Evolutionary conservation across 352 stramenopile genomes (phyloP).

Genomic region (Peronospora belbahrii): DNA sequence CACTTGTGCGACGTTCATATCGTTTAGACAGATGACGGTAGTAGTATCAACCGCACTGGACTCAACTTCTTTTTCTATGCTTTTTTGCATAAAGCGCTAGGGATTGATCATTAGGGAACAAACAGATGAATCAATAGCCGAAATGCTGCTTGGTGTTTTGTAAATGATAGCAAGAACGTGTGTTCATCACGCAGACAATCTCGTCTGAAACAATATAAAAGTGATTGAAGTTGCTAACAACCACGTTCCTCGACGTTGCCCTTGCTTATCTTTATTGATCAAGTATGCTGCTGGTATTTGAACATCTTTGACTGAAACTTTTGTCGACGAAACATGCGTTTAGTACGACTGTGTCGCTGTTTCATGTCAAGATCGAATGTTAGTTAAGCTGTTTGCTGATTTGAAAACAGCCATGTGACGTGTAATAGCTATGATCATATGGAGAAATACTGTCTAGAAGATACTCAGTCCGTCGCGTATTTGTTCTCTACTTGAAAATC

Average conservation of each 20-base stretch:
- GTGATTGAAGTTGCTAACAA: too few species aligned
- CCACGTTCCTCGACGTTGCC: too few species aligned
- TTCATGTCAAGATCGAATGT: conserved; percentile 67
- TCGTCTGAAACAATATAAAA: conserved; percentile 47
- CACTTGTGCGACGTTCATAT: conserved; percentile 42
- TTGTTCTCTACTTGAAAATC: conserved; percentile 15
- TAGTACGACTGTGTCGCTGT: conserved; percentile 41
- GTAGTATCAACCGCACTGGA: too few species aligned
- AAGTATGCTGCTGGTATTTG: too few species aligned
- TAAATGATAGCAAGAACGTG: conserved; percentile 43
- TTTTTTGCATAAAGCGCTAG: conserved; percentile 17
- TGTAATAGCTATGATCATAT: conserved; percentile 64
- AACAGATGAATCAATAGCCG: conserved; percentile 46
- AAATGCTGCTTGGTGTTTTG: conserved; percentile 65
- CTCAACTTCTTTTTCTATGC: not conserved
- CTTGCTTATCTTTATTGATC: too few species aligned
- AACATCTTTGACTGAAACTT: too few species aligned
- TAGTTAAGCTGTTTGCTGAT: conserved; percentile 63
- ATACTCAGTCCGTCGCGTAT: conserved; percentile 56
- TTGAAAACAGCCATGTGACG: conserved; percentile 57
- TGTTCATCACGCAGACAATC: conserved; percentile 36
- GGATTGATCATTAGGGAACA: conserved; percentile 66
- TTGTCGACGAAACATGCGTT: conserved; percentile 80
- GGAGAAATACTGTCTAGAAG: conserved; percentile 38
- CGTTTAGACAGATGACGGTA: not conserved